These are phyloP conservation scores for Suillus tomentosus DNA, from an alignment of 768 basidiomycete species.

Conservation along the genomic window DNA sequence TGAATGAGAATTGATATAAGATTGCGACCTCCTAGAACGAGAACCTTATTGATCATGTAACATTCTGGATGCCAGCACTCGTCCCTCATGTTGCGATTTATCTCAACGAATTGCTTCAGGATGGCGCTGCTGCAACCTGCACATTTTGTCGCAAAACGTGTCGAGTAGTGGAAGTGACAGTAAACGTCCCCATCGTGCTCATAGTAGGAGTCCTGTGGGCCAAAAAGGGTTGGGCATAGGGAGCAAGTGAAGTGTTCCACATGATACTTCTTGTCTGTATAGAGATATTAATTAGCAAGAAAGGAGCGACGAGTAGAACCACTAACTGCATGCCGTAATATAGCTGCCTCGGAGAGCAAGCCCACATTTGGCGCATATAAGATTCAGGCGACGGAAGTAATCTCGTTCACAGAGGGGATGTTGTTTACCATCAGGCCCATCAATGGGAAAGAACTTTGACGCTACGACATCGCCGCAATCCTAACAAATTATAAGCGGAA, in stretches of 20 bases:
- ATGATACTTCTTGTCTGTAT: constrained; percentile 93
- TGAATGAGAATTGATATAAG: constrained; percentile 16
- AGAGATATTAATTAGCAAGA: constrained; percentile 21
- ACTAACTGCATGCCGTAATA: constrained; percentile 97
- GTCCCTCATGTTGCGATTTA: constrained; percentile 96
- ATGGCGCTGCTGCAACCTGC: constrained; percentile 97
- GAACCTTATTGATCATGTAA: constrained; percentile 99
- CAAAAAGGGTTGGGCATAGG: constrained; percentile 92
- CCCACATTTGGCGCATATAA: constrained; percentile 96
- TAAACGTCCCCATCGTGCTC: constrained; percentile 98
- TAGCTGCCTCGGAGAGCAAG: constrained; percentile 95
- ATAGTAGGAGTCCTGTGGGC: constrained; percentile 98
- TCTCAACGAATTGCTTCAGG: constrained; percentile 98
- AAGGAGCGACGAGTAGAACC: constrained; percentile 3
- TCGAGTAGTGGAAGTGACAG: constrained; percentile 99
- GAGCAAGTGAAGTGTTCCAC: constrained; percentile 99
- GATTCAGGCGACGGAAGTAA: constrained; percentile 93
- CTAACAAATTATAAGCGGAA: constrained; percentile 42
- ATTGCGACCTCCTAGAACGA: constrained; percentile 19
- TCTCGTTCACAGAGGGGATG: constrained; percentile 97
- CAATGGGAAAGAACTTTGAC: constrained; percentile 98
- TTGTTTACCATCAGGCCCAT: constrained; percentile 85
- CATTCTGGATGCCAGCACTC: constrained; percentile 99
- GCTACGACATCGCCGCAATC: constrained; percentile 97
- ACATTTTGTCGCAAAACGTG: constrained; percentile 97